Evolutionary conservation across 257 asterid genomes (phyloP), one percentile per base, ranked within the genome.

Genomic region (Verbena officinalis): DNA sequence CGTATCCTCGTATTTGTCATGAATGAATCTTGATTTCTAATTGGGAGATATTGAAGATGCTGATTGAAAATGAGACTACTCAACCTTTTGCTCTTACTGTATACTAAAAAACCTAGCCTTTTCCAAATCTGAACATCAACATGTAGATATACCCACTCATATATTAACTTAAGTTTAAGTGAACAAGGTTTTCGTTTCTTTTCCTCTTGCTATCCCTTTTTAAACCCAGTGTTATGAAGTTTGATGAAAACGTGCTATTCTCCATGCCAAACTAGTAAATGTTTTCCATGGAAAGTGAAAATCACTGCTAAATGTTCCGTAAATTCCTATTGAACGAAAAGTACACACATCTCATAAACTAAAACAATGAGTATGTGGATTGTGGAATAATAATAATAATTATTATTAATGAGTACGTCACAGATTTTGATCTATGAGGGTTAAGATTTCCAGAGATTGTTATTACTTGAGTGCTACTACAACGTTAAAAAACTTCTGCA

Each of bases 1-100:
- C 81, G 99, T 94, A 94, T 94, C 98, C 98, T 94, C 83, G 24
- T 49, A n/a, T 40, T 44, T 36, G 34, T 50, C 17, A 15, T 74
- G 24, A 62, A 55, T 38, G 23, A 36, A 42, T 51, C 19, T 57
- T 49, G 59, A n/a, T 66, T 70, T 61, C 36, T 66, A 60, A 58
- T 31, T 24, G 43, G 13, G 16, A 52, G 34, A 44, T 20, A 46
- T n/a, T n/a, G 62, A 39, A 55, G 59, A 63, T 39, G 50, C 34
- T 77, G 61, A 55, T 60, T 56, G 62, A 54, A 36, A 40, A 49
- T 57, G 68, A 50, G 60, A 55, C 45, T n/a, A 33, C 59, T 38
- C n/a, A n/a, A 27, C 43, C 9, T 62, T 40, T 55, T 23, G 43
- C 42, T 40, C 53, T 9, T 31, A 13, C 36, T 67, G 39, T 56